These are phyloP conservation scores for Mariannaea sp. DNA, from an alignment of 2,329 filamentous ascomycete genomes.

Conservation along the genomic window DNA sequence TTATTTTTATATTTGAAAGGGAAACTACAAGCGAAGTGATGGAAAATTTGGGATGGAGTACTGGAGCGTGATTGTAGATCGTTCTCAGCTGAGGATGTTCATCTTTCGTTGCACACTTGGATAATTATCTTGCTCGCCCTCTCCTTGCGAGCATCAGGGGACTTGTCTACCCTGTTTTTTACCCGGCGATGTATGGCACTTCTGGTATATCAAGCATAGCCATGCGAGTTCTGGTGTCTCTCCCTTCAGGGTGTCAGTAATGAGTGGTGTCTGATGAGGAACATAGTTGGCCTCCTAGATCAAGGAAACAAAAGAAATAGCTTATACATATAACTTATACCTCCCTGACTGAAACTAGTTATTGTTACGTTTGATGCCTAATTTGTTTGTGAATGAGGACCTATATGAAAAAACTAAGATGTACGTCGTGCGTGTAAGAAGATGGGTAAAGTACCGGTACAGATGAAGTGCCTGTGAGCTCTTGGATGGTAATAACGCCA, in stretches of 20 bases:
- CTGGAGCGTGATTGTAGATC: constrained; percentile 18
- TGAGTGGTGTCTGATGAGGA: constrained; percentile 6
- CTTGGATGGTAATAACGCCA: too few relatives aligned
- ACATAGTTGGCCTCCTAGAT: neutral
- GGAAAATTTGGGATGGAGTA: constrained; percentile 19
- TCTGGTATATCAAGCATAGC: constrained; percentile 10
- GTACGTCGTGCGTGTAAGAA: too few relatives aligned
- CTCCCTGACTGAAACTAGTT: neutral
- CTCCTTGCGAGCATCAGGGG: constrained; percentile 5
- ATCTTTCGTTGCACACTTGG: constrained; percentile 1
- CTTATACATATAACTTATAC: neutral
- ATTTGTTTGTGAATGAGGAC: too few relatives aligned
- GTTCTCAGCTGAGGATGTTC: constrained; percentile 4
- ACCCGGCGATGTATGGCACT: constrained; percentile 9
- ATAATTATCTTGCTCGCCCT: constrained; percentile 1
- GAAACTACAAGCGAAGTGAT: constrained; percentile 4
- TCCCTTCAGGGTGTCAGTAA: neutral
- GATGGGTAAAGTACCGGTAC: too few relatives aligned
- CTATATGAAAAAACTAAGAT: too few relatives aligned
- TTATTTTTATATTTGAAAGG: too few relatives aligned
- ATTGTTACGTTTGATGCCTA: too few relatives aligned
- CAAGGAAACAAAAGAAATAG: constrained; percentile 10
- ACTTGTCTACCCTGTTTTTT: constrained; percentile 1
- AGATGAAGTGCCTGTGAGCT: too few relatives aligned
- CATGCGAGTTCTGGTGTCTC: neutral